Conservation (phyloP, 768 basidiomycete genomes). For the Lentinula sp. region DNA sequence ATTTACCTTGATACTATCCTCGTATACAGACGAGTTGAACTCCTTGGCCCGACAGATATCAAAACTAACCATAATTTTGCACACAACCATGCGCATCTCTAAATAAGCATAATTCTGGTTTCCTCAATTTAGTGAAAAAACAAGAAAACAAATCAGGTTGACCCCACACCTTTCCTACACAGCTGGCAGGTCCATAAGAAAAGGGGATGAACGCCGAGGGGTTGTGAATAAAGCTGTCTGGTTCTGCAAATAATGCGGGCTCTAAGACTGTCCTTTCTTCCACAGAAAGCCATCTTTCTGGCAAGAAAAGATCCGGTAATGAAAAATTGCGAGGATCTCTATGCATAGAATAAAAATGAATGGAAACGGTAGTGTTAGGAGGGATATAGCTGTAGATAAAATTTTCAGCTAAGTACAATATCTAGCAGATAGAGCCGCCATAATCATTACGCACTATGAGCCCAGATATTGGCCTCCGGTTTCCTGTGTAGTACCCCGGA, state of each 20-base stretch:
- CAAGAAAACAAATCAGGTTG: not conserved
- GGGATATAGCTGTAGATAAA: slow-evolving; percentile 33
- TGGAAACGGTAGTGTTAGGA: slow-evolving; percentile 34
- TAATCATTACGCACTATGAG: slow-evolving; percentile 26
- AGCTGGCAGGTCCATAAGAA: slow-evolving; percentile 34
- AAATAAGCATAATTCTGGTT: slow-evolving; percentile 29
- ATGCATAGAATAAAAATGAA: slow-evolving; percentile 37
- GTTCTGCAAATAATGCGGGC: slow-evolving; percentile 25
- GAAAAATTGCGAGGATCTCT: slow-evolving; percentile 42
- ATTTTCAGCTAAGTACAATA: not conserved
- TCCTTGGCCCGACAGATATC: slow-evolving; percentile 18
- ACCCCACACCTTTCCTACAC: slow-evolving; percentile 24
- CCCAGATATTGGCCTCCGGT: slow-evolving; percentile 32
- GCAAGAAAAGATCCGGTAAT: slow-evolving; percentile 35
- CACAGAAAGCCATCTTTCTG: slow-evolving; percentile 29
- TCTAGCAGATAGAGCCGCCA: not conserved
- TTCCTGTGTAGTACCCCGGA: slow-evolving; percentile 29
- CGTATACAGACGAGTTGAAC: not conserved
- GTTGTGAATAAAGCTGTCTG: slow-evolving; percentile 17
- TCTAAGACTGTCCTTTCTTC: slow-evolving; percentile 19
- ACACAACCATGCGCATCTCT: slow-evolving; percentile 34
- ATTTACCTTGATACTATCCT: not conserved
- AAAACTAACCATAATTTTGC: slow-evolving; percentile 28
- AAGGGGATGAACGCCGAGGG: slow-evolving; percentile 34
- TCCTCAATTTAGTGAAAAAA: not conserved